Evolutionary conservation across 805 yeast genomes (phyloP).

Genomic region (Wickerhamomyces pijperi): DNA sequence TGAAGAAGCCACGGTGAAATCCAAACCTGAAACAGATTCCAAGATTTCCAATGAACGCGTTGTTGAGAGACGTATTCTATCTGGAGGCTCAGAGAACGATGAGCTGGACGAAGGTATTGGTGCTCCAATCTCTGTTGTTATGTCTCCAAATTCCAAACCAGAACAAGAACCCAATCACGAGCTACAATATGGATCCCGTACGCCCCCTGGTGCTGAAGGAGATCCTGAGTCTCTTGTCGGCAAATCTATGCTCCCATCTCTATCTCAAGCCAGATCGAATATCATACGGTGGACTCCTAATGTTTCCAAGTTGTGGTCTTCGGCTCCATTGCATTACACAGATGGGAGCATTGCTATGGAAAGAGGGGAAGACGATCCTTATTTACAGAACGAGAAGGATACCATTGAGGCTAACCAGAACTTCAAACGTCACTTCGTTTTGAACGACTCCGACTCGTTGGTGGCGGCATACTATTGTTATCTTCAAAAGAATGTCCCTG

Average conservation of each 20-base stretch:
- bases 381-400: slow-evolving; percentile 31
- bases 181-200: no score
- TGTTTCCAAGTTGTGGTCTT: slow-evolving; percentile 36
- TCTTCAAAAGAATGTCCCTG: slow-evolving; percentile 59
- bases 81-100: neutral
- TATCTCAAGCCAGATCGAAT: slow-evolving; percentile 3
- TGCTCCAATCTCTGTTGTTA: neutral
- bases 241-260: neutral
- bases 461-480: slow-evolving; percentile 63
- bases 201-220: no score
- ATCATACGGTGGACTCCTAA: slow-evolving; percentile 14
- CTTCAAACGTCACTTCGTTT: slow-evolving; percentile 55
- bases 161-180: no score
- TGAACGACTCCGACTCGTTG: slow-evolving; percentile 38
- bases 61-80: neutral
- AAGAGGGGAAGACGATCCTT: slow-evolving; percentile 36
- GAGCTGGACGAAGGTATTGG: neutral
- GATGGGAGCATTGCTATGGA: slow-evolving; percentile 26
- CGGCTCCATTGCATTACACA: slow-evolving; percentile 50
- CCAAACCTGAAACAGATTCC: neutral
- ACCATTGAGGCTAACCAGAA: slow-evolving; percentile 39
- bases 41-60: neutral
- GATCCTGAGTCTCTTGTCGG: neutral
- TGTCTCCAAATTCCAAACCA: neutral
- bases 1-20: neutral